Evolutionary conservation across 176 grass and related monocot genomes (phyloP), one percentile per base, ranked within the genome.

Genomic region (Paspalum notatum): DNA sequence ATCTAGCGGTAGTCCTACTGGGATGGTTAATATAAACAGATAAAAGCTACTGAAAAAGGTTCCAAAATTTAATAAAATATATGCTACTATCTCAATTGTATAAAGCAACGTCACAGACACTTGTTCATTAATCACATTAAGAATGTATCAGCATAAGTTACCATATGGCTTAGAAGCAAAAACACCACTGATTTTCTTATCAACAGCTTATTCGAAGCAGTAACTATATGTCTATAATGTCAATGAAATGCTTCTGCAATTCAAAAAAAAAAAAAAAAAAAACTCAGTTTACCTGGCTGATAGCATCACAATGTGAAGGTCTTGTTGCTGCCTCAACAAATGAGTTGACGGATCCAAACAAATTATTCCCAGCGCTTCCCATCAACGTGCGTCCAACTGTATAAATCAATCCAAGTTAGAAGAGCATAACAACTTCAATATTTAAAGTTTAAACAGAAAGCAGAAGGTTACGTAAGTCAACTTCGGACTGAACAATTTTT

Each of bases 351-450:
- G 60, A 73, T 21, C 81, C 89, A 8, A 82, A 76, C 62, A 89
- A 66, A 85, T 84, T 85, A 53, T 89, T 94, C 42, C 86, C 83
- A 45, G 72, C 38, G 69, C 77, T 52, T 80, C 89, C 84, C 84
- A 94, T 84, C 68, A 94, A 42, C 24, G 81, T 85, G 47, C 83
- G 86, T 0, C 92, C 92, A 65, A 80, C 92, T 91, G 10, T 44
- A 65, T n/a, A 38, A 48, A 87, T 50, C 15, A 84, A 51, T 76
- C n/a, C 13, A 11, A 54, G 75, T 68, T 54, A 76, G 4, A 83
- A 70, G 15, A 82, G 13, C 20, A 32, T 32, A 32, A 32, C 32
- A 32, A 3, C 32, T 32, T 3, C 32, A 32, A 32, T 32, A 32
- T 32, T 32, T 32, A 32, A 32, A 32, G 3, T 32, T 32, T 32